Evolutionary conservation across 2,329 filamentous ascomycete species (phyloP).

Genomic region (Exophiala alcalophila): DNA sequence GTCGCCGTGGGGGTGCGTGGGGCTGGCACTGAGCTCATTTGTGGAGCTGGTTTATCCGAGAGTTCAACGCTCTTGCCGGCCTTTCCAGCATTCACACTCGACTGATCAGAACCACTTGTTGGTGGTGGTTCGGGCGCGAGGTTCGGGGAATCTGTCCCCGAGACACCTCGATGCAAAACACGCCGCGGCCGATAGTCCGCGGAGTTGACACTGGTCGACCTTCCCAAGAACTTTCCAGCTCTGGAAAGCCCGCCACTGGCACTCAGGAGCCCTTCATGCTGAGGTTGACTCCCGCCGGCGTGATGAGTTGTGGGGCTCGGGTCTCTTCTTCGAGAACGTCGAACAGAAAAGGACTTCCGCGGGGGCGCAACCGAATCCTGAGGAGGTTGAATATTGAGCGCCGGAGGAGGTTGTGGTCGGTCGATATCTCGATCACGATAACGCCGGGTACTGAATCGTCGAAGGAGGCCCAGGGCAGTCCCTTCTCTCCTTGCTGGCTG

Average conservation of each 20-base stretch:
- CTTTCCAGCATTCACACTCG: conserved; percentile 51
- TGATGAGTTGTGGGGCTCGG: conserved; percentile 55
- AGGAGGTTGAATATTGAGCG: conserved; percentile 77
- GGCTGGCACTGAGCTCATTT: conserved; percentile 52
- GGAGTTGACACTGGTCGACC: conserved; percentile 89
- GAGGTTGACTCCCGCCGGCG: conserved; percentile 60
- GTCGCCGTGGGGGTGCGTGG: conserved; percentile 59
- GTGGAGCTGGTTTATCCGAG: conserved; percentile 51
- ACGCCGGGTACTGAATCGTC: conserved; percentile 87
- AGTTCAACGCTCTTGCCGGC: conserved; percentile 35
- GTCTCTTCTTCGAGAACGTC: conserved; percentile 56
- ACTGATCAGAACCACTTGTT: conserved; percentile 77
- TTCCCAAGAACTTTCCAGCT: conserved; percentile 68
- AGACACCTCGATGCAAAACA: conserved; percentile 53
- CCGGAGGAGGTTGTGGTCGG: conserved; percentile 66
- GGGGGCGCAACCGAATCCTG: conserved; percentile 62
- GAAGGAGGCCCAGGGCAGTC: conserved; percentile 75
- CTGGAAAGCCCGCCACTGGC: conserved; percentile 53
- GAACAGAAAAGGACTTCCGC: conserved; percentile 86
- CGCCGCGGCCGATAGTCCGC: conserved; percentile 70
- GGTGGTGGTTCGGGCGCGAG: conserved; percentile 62
- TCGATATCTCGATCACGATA: conserved; percentile 58
- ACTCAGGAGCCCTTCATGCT: conserved; percentile 74
- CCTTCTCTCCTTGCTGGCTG: conserved; percentile 77
- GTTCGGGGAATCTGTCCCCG: conserved; percentile 52